Evolutionary conservation across 768 basidiomycete species (phyloP).

Genomic region (Leucosporidium yakuticum): DNA sequence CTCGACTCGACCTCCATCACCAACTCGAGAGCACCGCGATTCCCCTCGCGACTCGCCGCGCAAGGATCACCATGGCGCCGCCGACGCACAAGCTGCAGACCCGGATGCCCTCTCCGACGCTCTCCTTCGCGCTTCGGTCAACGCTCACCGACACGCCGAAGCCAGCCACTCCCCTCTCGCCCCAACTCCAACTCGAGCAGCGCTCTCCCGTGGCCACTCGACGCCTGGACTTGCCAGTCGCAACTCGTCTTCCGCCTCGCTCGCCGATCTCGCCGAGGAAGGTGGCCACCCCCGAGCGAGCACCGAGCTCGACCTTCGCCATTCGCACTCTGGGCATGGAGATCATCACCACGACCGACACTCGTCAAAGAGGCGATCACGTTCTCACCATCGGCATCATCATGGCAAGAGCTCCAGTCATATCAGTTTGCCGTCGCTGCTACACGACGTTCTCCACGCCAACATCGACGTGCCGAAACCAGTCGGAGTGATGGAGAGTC

Average conservation of each 20-base stretch:
- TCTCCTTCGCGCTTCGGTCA: neutral
- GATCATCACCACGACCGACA: neutral
- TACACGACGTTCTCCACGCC: constrained; percentile 33
- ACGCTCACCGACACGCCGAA: neutral
- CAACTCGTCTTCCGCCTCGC: constrained; percentile 9
- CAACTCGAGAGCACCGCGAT: neutral
- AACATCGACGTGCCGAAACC: constrained; percentile 19
- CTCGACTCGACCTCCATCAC: constrained; percentile 18
- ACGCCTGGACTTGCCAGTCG: neutral
- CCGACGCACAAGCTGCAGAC: neutral
- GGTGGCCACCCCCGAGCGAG: neutral
- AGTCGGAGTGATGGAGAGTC: constrained; percentile 23
- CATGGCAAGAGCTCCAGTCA: constrained; percentile 10
- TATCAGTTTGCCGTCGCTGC: constrained; percentile 16
- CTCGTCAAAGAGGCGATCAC: constrained; percentile 5
- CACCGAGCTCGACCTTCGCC: no score
- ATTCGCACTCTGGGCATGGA: no score
- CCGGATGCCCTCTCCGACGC: constrained; percentile 10
- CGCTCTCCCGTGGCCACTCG: neutral
- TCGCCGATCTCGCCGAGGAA: constrained; percentile 8
- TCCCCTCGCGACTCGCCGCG: neutral
- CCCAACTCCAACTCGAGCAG: neutral
- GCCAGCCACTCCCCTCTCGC: neutral
- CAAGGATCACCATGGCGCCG: neutral
- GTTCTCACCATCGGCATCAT: neutral